phyloP scores from a whole-genome alignment of 1,139 yeast species.

The Saccharomyces hybrid region DNA sequence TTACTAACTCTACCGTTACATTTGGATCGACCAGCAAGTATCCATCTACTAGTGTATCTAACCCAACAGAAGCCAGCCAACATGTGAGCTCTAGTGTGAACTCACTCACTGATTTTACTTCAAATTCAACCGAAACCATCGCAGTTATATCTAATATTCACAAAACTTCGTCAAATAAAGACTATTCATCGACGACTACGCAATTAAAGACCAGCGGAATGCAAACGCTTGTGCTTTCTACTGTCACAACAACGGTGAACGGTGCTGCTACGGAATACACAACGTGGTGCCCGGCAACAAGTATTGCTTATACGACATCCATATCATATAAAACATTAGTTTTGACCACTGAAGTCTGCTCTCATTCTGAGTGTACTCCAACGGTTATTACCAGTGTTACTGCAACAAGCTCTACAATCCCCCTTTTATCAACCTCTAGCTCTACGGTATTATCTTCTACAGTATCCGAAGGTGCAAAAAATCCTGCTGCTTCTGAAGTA shows the following conservation, averaged over 20 bases:
- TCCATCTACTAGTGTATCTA: background rate
- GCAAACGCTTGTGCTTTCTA: conserved; percentile 1
- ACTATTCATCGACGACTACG: background rate
- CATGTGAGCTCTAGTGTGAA: background rate
- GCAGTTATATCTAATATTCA: background rate
- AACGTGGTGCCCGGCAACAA: background rate
- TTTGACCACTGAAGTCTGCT: background rate
- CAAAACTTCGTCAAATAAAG: background rate
- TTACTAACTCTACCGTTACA: background rate
- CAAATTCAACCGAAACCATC: background rate
- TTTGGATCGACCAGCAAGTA: background rate
- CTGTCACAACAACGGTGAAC: conserved; percentile 1
- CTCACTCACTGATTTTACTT: background rate
- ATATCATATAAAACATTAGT: background rate
- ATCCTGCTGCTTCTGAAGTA: background rate
- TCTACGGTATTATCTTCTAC: background rate
- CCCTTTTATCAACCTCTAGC: background rate
- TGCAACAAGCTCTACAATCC: background rate
- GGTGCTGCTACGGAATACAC: conserved; percentile 1
- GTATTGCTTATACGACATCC: background rate
- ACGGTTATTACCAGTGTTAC: background rate
- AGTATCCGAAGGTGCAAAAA: background rate
- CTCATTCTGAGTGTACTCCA: background rate
- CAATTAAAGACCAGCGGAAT: background rate
- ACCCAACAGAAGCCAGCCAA: background rate